Base-by-base conservation (phyloP, 352 stramenopile species). In the Phytophthora rubi region DNA sequence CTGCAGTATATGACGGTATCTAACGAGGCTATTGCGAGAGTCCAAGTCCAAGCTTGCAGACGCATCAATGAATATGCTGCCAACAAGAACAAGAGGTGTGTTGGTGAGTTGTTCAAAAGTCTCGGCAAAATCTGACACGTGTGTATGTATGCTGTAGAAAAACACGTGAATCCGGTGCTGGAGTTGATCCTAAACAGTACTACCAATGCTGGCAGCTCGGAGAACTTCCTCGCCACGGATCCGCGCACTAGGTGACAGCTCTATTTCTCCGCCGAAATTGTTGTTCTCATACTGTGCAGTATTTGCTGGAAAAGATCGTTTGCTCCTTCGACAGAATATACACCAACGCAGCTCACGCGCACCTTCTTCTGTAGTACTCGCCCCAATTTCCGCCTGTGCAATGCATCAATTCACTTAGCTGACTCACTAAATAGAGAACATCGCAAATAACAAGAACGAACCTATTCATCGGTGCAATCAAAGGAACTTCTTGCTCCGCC, bases 301-400 rank as follows among this genome's bases (percentile, higher is more conserved):
- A 90, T 77, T 10, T 86, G 58, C 23, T 77, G 70, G 56, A 82
- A 96, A n/a, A 96, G 66, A 10, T 98, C 92, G 64, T 98, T 89
- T 1, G 95, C 97, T n/a, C 97, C 97, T 55, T 99, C 94, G 15
- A 95, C 82, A 39, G 92, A 98, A 82, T 98, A 98, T 2, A 99
- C 80, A 10, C 94, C 97, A 15, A 99, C 85, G 42, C 97, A 97
- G 63, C 92, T 98, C 28, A 99, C 87, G 44, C 98, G 97, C 16
- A 98, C 93, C 12, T 73, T 91, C 67, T 99, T 99, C 18, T 92
- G 89, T 9, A 99, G 45, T 1, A 92, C 84, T 62, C 93, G 96
- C 0, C 97, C 97, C 0, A 99, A 68, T 60, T 92, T 94, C 26
- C 94, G 73, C 69, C 97, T 99, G 35, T 10, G 16, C 28, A 62